Evolutionary conservation across 2,329 filamentous ascomycete species (phyloP).

Genomic region (Cladosporium sp.): DNA sequence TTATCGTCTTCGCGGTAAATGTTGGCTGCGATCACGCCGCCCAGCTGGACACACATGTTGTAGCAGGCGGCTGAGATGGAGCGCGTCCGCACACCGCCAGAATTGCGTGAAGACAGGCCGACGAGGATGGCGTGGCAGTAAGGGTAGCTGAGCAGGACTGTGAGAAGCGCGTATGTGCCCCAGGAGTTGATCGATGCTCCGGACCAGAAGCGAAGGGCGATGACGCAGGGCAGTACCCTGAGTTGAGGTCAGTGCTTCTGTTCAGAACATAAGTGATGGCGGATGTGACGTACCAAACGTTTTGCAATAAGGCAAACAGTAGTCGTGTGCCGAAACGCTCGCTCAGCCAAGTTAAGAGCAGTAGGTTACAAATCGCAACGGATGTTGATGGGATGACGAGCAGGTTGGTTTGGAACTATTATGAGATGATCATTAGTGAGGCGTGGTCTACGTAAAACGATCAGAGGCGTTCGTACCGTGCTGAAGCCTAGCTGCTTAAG

Average conservation of each 20-base stretch:
- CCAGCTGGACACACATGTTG: slow-evolving; percentile 39
- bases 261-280: slow-evolving; percentile 18
- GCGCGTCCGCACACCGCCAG: slow-evolving; percentile 40
- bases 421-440: slow-evolving; percentile 21
- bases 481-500: slow-evolving; percentile 21
- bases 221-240: slow-evolving; percentile 35
- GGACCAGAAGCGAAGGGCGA: slow-evolving; percentile 34
- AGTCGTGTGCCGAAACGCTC: slow-evolving; percentile 51
- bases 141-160: slow-evolving; percentile 39
- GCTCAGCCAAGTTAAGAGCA: slow-evolving; percentile 48
- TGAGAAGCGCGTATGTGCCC: slow-evolving; percentile 36
- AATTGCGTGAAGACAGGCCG: slow-evolving; percentile 39
- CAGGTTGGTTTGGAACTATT: slow-evolving; percentile 56
- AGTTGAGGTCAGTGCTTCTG: slow-evolving; percentile 3
- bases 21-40: slow-evolving; percentile 44
- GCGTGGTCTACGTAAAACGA: no score
- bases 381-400: slow-evolving; percentile 51
- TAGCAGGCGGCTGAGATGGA: slow-evolving; percentile 42
- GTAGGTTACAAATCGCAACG: slow-evolving; percentile 38
- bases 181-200: slow-evolving; percentile 31
- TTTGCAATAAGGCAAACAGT: slow-evolving; percentile 39
- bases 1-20: slow-evolving; percentile 53
- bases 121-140: slow-evolving; percentile 44
- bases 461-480: background rate
- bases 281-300: slow-evolving; percentile 35